Conservation (phyloP, 2,329 filamentous ascomycete species). For the Ophiocordyceps unilateralis region DNA sequence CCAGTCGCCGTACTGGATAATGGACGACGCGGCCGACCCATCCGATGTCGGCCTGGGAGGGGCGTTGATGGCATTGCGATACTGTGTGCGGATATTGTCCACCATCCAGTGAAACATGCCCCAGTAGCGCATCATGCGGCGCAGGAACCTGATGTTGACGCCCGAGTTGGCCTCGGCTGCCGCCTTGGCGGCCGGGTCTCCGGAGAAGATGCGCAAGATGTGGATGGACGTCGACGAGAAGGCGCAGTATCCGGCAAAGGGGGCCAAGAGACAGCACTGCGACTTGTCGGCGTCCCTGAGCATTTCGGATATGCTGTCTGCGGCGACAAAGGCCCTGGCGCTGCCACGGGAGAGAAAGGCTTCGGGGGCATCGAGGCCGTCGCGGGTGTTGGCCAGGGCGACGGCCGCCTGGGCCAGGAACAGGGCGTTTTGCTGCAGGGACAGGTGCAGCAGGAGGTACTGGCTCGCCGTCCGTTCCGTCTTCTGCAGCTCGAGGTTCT, state of each 20-base stretch:
- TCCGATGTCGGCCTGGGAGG: too few species aligned
- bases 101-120: conserved; percentile 97
- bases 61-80: conserved; percentile 70
- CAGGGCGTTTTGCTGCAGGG: conserved; percentile 74
- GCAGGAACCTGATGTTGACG: conserved; percentile 76
- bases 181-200: conserved; percentile 57
- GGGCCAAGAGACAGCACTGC: conserved; percentile 60
- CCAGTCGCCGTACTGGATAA: conserved; percentile 97
- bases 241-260: conserved; percentile 87
- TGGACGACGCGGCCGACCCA: conserved; percentile 32
- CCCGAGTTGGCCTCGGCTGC: conserved; percentile 70
- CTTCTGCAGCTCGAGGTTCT: conserved; percentile 72
- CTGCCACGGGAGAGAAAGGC: conserved; percentile 63
- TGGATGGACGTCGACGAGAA: conserved; percentile 92
- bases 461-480: conserved; percentile 79
- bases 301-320: conserved; percentile 71
- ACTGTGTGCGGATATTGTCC: conserved; percentile 80
- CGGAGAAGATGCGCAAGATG: conserved; percentile 79
- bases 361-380: conserved; percentile 54
- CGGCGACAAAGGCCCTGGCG: conserved; percentile 62
- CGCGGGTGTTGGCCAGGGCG: too few species aligned
- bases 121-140: conserved; percentile 95
- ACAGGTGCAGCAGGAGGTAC: conserved; percentile 81
- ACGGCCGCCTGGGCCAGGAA: conserved; percentile 74
- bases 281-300: conserved; percentile 59